Percentiles rank a stretch among this genome's conserved stretches.
Evolutionary conservation across 1,284 basidiomycete species (phyloP).

Genomic region (Ganoderma sinense): DNA sequence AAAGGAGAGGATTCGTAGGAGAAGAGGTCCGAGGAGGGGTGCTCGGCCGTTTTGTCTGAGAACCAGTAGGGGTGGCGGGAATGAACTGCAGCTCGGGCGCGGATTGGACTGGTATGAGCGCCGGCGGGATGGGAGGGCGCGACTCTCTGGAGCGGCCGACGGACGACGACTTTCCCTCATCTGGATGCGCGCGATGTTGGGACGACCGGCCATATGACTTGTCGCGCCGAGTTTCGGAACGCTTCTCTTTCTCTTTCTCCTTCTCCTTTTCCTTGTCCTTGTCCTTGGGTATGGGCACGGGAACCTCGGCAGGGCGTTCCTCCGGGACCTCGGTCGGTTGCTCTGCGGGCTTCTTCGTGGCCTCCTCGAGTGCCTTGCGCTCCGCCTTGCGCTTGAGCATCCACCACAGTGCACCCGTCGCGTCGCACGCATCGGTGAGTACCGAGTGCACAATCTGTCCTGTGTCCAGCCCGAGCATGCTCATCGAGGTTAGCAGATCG

Average conservation of each 20-base stretch:
- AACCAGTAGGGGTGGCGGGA: slow-evolving; percentile 73
- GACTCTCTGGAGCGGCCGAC: slow-evolving; percentile 31
- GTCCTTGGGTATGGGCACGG: neutral
- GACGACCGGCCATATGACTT: slow-evolving; percentile 23
- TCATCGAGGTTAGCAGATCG: slow-evolving; percentile 80
- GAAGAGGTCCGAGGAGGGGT: slow-evolving; percentile 65
- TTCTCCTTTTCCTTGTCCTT: neutral
- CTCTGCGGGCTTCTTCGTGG: slow-evolving; percentile 18
- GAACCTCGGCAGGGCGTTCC: slow-evolving; percentile 41
- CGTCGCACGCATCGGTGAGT: slow-evolving; percentile 91
- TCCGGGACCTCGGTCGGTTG: slow-evolving; percentile 28
- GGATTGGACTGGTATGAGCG: slow-evolving; percentile 37
- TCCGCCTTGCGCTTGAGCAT: slow-evolving; percentile 86
- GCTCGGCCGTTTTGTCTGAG: slow-evolving; percentile 47
- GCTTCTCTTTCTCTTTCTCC: neutral
- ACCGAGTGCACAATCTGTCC: slow-evolving; percentile 96
- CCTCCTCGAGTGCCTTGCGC: slow-evolving; percentile 61
- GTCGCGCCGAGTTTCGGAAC: slow-evolving; percentile 20
- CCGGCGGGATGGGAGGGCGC: slow-evolving; percentile 32
- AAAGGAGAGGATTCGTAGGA: slow-evolving; percentile 55
- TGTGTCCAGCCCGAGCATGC: slow-evolving; percentile 87
- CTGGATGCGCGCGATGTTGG: slow-evolving; percentile 13
- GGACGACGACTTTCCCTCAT: slow-evolving; percentile 27
- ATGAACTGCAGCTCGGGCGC: slow-evolving; percentile 72
- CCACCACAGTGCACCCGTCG: slow-evolving; percentile 96